Base-by-base conservation (phyloP, 805 yeast species). In the Wickerhamomyces chaumierensis region DNA sequence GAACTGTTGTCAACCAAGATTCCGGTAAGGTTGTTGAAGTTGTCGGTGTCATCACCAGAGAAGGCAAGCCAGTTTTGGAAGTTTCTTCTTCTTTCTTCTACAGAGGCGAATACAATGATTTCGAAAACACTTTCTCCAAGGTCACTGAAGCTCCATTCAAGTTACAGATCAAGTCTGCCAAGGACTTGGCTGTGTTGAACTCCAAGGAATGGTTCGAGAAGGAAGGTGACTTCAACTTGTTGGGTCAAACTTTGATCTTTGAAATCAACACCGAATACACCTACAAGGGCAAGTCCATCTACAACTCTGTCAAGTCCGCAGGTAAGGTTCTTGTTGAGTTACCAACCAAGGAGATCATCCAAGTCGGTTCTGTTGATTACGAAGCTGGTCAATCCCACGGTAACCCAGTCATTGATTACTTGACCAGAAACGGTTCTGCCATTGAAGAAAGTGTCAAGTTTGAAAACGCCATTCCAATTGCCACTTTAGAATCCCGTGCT, bases 201-300 rank as follows among this genome's bases (percentile, higher is more conserved):
- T 85, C 97, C 19, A 92, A 92, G 72, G 97, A 92, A 66, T 92
- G 99, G 98, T 90, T 94, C 77, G 86, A 85, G 56, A 71, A 84
- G 51, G 82, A 78, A 52, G 75, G 73, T 43, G 75, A 71, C 35
- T 65, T 76, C 49, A 87, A 84, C 45, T 68, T 92, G 53, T 69
- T 84, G 51, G 75, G 78, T 56, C 76, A 87, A 68, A 77, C 82
- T 36, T 71, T 92, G 58, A 84, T 86, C 33, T 90, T 92, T 73
- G 80, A 96, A 65, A 79, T 86, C 52, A 79, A 82, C 57, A 83
- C 97, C 29, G 76, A 79, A 46, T 80, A 84, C 56, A 75, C 81
- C 46, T 90, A 73, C 74, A 84, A 83, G 70, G 70, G 78, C 55
- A 81, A 78, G 45, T 66, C 71, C 37, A 77, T 87, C 35, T 90